Base-by-base conservation (phyloP, 1,139 yeast genomes). In the Candida sp. region DNA sequence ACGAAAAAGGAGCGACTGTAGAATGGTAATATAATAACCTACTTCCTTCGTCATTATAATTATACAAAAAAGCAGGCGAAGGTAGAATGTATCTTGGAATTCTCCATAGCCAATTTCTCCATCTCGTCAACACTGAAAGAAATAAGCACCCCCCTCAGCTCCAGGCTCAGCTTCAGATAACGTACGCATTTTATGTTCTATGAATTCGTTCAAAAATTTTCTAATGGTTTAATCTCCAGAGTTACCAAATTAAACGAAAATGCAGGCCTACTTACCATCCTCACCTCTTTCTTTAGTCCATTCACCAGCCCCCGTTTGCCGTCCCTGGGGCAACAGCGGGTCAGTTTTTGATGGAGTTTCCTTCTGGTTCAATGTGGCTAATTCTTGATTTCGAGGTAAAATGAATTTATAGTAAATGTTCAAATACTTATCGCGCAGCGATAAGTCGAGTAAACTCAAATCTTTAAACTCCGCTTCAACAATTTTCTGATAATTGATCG, bases 231-330 rank as follows among this genome's bases (percentile, higher is more conserved):
- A 25, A 25, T 25, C 29, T 25, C 29, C 29, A 25, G 11, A 7
- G 9, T 25, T 25, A 25, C 29, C 19, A 15, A 25, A 11, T 25
- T 25, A 11, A 25, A 7, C 11, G 7, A 11, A 7, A 25, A 25
- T 7, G 29, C 11, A 7, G 29, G 11, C 7, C 11, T 32, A 12
- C 6, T 32, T 32, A 12, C 96, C 96, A 48, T 70, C 79, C 60
- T 90, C 98, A 1, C 96, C 96, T 52, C 98, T 72, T 1, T 73
- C 53, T 19, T 64, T 60, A 1, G 86, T 85, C 97, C 97, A 90
- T 41, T 75, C 86, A 0, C 73, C 76, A 3, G 80, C 73, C 0
- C 97, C 98, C 34, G 90, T 82, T 60, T 87, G 85, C 45, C 97
- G 68, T 3, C 86, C 86, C 19, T 47, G 49, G 0, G 51, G 79